phyloP scores from a whole-genome alignment of 176 grass and related monocot species.

The Oryza rufipogon region DNA sequence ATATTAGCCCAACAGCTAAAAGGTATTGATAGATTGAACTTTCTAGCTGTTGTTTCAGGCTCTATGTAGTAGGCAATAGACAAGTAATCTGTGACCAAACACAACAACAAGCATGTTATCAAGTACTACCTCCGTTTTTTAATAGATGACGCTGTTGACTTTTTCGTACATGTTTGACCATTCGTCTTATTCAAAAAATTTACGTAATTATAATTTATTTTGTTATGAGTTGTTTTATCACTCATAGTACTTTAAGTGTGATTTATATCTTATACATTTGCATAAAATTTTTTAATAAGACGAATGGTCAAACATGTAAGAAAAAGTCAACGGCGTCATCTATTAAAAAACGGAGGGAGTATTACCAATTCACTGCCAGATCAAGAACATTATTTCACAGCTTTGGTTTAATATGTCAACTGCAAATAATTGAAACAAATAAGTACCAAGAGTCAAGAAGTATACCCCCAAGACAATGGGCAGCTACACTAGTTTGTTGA shows the following conservation, averaged over 20 bases:
- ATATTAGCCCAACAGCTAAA: constrained; percentile 2
- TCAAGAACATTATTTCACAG: constrained; percentile 15
- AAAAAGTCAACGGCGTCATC: no score
- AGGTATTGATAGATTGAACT: not conserved
- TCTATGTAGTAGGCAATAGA: not conserved
- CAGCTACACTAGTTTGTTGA: constrained; percentile 35
- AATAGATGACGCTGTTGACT: no score
- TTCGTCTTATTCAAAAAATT: no score
- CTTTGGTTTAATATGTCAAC: constrained; percentile 32
- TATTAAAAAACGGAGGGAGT: no score
- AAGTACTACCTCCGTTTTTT: not conserved
- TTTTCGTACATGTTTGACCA: no score
- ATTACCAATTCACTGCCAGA: constrained; percentile 32
- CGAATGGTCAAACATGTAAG: no score
- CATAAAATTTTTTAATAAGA: no score
- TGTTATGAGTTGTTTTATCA: no score
- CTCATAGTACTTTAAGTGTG: no score
- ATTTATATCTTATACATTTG: no score
- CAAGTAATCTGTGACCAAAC: not conserved
- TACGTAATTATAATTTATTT: no score
- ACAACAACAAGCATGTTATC: not conserved
- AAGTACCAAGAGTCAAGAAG: constrained; percentile 34
- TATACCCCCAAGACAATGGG: constrained; percentile 26
- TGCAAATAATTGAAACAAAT: constrained; percentile 39
- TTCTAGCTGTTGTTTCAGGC: not conserved